phyloP scores from a whole-genome alignment of 495 filamentous ascomycete genomes.

The Podospora conica region DNA sequence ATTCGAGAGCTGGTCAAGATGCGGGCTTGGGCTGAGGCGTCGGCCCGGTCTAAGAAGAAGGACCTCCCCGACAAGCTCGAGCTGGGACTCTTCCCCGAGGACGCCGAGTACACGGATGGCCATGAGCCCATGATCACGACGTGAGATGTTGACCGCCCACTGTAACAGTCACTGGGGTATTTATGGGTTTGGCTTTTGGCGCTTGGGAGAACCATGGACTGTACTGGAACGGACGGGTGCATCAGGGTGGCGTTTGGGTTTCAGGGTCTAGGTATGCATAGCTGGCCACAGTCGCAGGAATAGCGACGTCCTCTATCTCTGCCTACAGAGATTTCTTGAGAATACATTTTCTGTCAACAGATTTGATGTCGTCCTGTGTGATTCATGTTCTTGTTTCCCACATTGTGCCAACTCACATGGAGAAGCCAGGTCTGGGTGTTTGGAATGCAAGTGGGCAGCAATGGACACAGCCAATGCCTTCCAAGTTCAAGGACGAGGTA shows the following conservation, averaged over 20 bases:
- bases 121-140: slow-evolving; percentile 57
- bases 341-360: not conserved
- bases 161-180: not conserved
- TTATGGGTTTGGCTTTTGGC: not conserved
- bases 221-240: not conserved
- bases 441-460: not conserved
- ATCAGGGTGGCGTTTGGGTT: not conserved
- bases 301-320: not conserved
- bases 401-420: not conserved
- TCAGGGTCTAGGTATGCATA: not conserved
- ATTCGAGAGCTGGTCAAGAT: slow-evolving; percentile 73
- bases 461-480: not conserved
- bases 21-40: slow-evolving; percentile 78
- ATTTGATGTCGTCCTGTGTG: not conserved
- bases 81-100: slow-evolving; percentile 54
- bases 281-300: not conserved
- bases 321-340: not conserved
- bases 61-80: slow-evolving; percentile 67
- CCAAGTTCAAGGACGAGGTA: not conserved
- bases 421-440: not conserved
- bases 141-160: slow-evolving; percentile 8
- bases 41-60: slow-evolving; percentile 64
- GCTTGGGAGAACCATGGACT: not conserved
- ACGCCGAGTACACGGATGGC: slow-evolving; percentile 36
- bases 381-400: not conserved